Evolutionary conservation across 495 filamentous ascomycete species (phyloP).

Genomic region (Trichoderma erinaceum): DNA sequence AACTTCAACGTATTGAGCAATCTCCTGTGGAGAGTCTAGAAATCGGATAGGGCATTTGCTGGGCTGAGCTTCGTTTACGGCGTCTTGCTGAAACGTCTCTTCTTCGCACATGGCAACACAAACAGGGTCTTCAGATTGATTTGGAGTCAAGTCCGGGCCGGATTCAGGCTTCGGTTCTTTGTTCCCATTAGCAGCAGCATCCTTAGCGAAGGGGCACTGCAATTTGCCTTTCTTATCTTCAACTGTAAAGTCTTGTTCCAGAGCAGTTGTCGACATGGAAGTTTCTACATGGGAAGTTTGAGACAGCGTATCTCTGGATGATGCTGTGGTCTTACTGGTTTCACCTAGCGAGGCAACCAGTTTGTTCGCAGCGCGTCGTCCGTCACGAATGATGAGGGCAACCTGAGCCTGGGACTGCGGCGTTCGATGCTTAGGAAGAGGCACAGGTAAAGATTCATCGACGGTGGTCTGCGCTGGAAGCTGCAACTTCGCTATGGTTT

Average conservation of each 20-base stretch:
- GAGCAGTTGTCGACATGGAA: constrained; percentile 41
- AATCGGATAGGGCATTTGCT: constrained; percentile 83
- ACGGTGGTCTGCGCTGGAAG: constrained; percentile 43
- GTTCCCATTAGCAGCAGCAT: constrained; percentile 16
- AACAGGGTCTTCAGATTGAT: constrained; percentile 52
- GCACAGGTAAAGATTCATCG: constrained; percentile 42
- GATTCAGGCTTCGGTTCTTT: constrained; percentile 26
- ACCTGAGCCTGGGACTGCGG: constrained; percentile 45
- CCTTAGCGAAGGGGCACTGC: constrained; percentile 53
- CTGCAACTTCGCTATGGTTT: constrained; percentile 49
- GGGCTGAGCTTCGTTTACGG: constrained; percentile 37
- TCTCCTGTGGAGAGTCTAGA: constrained; percentile 81
- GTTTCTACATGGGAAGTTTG: constrained; percentile 39
- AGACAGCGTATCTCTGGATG: constrained; percentile 34
- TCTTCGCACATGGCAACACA: constrained; percentile 54
- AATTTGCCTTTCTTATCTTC: constrained; percentile 54
- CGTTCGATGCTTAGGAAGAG: constrained; percentile 40
- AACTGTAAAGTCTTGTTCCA: constrained; percentile 63
- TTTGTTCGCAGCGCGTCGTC: constrained; percentile 40
- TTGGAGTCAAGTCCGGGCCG: constrained; percentile 17
- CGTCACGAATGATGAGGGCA: constrained; percentile 49
- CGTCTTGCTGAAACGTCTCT: constrained; percentile 44
- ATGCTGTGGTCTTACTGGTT: constrained; percentile 32
- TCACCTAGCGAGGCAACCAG: constrained; percentile 39
- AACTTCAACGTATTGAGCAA: constrained; percentile 80